phyloP scores from a whole-genome alignment of 2,329 filamentous ascomycete species.

The Tolypocladium endophyticum region DNA sequence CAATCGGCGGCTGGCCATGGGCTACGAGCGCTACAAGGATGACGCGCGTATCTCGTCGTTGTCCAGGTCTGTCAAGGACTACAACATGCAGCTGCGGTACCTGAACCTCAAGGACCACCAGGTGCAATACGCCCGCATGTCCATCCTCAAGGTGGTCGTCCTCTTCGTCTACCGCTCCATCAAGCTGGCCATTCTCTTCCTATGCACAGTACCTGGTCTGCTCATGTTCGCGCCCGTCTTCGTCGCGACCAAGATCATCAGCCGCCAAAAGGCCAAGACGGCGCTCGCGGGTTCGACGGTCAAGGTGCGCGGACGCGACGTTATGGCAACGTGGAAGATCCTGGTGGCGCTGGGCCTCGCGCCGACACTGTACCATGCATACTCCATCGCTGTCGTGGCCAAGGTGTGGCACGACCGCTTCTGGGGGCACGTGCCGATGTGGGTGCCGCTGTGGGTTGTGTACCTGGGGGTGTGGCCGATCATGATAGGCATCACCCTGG shows the following conservation, averaged over 20 bases:
- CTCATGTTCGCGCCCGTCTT: constrained; percentile 85
- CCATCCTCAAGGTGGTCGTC: constrained; percentile 62
- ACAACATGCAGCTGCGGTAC: constrained; percentile 78
- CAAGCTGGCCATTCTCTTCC: constrained; percentile 66
- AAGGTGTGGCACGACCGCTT: constrained; percentile 75
- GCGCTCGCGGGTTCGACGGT: constrained; percentile 78
- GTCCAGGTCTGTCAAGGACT: constrained; percentile 65
- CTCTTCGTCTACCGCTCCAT: constrained; percentile 69
- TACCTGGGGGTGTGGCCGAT: constrained; percentile 65
- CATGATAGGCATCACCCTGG: constrained; percentile 84
- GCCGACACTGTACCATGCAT: constrained; percentile 71
- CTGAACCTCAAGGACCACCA: constrained; percentile 89
- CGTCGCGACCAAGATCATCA: constrained; percentile 73
- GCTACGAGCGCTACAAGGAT: constrained; percentile 86
- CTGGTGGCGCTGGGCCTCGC: constrained; percentile 78
- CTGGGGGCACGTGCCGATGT: constrained; percentile 70
- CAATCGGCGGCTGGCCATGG: constrained; percentile 80
- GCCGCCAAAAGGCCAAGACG: constrained; percentile 69
- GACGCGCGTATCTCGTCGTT: constrained; percentile 73
- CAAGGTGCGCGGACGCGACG: constrained; percentile 79
- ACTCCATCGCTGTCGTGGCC: constrained; percentile 62
- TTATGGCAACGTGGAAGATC: constrained; percentile 91
- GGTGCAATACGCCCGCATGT: constrained; percentile 82
- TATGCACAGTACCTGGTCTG: constrained; percentile 77
- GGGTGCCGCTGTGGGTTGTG: constrained; percentile 69